Evolutionary conservation across 2,329 filamentous ascomycete genomes (phyloP).

Genomic region (Acrocalymma vagum): DNA sequence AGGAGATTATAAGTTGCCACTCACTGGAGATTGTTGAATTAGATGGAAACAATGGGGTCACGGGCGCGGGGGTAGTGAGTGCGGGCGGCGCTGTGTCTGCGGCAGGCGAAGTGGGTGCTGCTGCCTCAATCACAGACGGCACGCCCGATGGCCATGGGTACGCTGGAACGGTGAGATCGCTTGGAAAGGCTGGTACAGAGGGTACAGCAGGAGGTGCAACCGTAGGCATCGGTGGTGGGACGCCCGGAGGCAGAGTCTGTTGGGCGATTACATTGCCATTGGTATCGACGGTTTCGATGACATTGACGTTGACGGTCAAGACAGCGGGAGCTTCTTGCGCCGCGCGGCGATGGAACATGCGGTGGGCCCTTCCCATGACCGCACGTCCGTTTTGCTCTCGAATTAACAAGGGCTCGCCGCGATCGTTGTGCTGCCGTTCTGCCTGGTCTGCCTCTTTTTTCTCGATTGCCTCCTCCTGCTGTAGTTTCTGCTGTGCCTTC

Average conservation of each 20-base stretch:
- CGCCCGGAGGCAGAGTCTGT: constrained; percentile 30
- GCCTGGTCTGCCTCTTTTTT: constrained; percentile 23
- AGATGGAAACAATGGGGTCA: constrained; percentile 6
- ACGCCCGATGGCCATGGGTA: constrained; percentile 42
- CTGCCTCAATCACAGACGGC: constrained; percentile 12
- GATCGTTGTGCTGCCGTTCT: constrained; percentile 4
- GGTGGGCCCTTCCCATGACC: constrained; percentile 41
- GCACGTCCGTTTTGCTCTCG: constrained; percentile 29
- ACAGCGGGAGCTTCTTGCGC: constrained; percentile 24
- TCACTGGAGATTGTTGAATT: constrained; percentile 27
- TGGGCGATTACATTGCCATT: constrained; percentile 35
- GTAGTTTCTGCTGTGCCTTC: constrained; percentile 12
- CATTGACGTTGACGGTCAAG: constrained; percentile 39
- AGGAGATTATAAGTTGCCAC: neutral
- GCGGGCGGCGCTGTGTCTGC: neutral
- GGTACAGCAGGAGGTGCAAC: constrained; percentile 32
- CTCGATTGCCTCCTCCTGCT: constrained; percentile 7
- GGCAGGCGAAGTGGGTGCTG: constrained; percentile 6
- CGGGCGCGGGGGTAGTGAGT: constrained; percentile 2
- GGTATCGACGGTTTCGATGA: constrained; percentile 38
- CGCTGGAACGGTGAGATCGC: constrained; percentile 35
- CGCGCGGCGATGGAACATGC: constrained; percentile 43
- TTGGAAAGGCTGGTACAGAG: constrained; percentile 45
- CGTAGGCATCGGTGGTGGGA: constrained; percentile 19
- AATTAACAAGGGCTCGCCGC: constrained; percentile 24